A percentile compares a stretch with the other conserved stretches of the same genome.
phyloP scores from a whole-genome alignment of 768 basidiomycete species.

The Pilatotrama ljubarskyi region DNA sequence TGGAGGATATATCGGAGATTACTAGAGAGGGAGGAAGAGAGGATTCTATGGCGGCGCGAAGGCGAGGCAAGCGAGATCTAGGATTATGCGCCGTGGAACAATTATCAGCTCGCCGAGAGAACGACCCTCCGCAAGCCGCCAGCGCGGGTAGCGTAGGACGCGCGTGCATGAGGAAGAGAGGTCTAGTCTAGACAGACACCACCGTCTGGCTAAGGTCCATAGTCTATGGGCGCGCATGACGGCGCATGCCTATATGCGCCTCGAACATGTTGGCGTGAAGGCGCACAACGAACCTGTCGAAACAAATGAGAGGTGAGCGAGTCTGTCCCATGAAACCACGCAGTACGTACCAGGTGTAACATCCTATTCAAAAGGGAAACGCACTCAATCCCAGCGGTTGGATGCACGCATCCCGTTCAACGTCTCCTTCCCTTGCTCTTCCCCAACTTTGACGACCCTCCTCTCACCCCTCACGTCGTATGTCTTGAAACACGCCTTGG shows the following conservation, averaged over 20 bases:
- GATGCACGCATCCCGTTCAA: constrained; percentile 4
- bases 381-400: constrained; percentile 16
- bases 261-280: too few species aligned
- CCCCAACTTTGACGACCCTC: background rate
- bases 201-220: background rate
- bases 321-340: background rate
- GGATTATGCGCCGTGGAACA: too few species aligned
- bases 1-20: background rate
- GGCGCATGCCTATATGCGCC: too few species aligned
- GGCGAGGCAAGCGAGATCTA: background rate
- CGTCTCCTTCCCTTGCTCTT: constrained; percentile 1
- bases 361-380: background rate
- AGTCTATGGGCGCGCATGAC: background rate
- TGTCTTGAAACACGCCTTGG: constrained; percentile 3
- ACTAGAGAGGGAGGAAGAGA: too few species aligned
- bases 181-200: constrained; percentile 3
- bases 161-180: background rate
- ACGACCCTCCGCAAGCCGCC: background rate
- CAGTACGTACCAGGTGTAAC: background rate
- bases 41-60: background rate
- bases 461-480: background rate
- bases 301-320: background rate
- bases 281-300: too few species aligned
- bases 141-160: background rate
- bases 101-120: background rate